These are phyloP conservation scores for Marasmius fiardii DNA, from an alignment of 1,284 basidiomycete genomes.

Conservation along the genomic window DNA sequence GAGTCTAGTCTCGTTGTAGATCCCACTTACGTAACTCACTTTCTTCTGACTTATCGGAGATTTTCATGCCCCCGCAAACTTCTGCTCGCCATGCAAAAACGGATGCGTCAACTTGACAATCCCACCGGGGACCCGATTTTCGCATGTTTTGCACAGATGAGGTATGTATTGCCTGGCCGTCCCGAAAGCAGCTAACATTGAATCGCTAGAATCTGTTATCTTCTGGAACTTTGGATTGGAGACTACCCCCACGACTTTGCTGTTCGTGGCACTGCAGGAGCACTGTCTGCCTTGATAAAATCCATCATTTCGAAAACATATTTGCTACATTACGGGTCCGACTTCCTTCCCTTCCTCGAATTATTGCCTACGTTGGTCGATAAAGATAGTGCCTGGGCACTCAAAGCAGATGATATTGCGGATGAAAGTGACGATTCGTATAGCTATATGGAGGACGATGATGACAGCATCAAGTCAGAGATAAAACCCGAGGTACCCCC, in stretches of 20 bases:
- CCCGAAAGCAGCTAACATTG: conserved; percentile 12
- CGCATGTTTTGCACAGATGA: conserved; percentile 80
- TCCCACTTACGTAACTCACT: conserved; percentile 70
- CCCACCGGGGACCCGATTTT: conserved; percentile 77
- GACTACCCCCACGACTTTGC: conserved; percentile 75
- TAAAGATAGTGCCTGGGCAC: conserved; percentile 66
- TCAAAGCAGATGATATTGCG: conserved; percentile 54
- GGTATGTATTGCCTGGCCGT: conserved; percentile 38
- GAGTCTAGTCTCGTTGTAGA: conserved; percentile 40
- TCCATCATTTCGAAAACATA: conserved; percentile 75
- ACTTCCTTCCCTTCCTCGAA: conserved; percentile 75
- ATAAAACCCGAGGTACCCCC: conserved; percentile 20
- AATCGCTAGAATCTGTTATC: conserved; percentile 62
- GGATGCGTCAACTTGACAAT: conserved; percentile 71
- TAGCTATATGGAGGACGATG: conserved; percentile 49
- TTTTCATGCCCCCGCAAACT: conserved; percentile 73
- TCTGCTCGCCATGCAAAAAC: conserved; percentile 80
- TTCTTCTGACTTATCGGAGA: conserved; percentile 75
- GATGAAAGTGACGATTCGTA: conserved; percentile 63
- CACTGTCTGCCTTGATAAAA: conserved; percentile 69
- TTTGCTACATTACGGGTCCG: conserved; percentile 76
- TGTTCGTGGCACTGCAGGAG: conserved; percentile 66
- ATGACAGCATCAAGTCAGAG: conserved; percentile 35
- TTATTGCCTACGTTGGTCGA: conserved; percentile 57
- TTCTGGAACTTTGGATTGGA: conserved; percentile 71